Percentiles rank a stretch among this genome's conserved stretches.
These are phyloP conservation scores for Selaginella moellendorffii DNA, from an alignment of 75 land plant genomes.

Conservation along the genomic window DNA sequence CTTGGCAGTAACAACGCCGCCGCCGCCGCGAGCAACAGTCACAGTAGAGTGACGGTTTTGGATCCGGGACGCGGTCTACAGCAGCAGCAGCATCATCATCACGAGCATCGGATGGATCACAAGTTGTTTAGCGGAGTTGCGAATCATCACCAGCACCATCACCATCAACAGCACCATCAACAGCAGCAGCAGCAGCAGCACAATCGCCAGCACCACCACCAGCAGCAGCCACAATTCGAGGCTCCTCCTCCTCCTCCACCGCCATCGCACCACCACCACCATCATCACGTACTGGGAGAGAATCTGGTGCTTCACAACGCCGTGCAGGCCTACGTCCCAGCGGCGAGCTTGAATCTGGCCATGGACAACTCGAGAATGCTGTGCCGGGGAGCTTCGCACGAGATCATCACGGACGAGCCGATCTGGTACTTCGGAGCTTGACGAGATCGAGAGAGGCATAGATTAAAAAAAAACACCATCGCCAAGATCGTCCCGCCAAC, in stretches of 20 bases:
- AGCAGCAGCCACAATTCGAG: neutral
- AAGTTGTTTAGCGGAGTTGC: neutral
- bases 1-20: neutral
- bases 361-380: slow-evolving; percentile 18
- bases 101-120: too few species aligned
- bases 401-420: slow-evolving; percentile 19
- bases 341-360: slow-evolving; percentile 13
- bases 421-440: slow-evolving; percentile 34
- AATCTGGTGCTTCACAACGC: slow-evolving; percentile 11
- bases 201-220: too few species aligned
- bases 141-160: too few species aligned
- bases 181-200: too few species aligned
- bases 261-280: too few species aligned
- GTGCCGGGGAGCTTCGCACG: slow-evolving; percentile 13
- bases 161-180: too few species aligned
- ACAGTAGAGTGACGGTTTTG: too few species aligned
- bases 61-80: neutral
- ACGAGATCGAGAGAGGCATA: too few species aligned
- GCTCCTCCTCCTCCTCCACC: too few species aligned
- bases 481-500: too few species aligned
- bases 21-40: neutral
- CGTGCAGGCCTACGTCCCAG: slow-evolving; percentile 12
- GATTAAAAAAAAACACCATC: too few species aligned
- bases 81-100: too few species aligned
- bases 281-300: slow-evolving; percentile 5